A percentile compares a stretch with the other conserved stretches of the same genome.
Evolutionary conservation across 768 basidiomycete genomes (phyloP).

Genomic region (Mycena latifolia): DNA sequence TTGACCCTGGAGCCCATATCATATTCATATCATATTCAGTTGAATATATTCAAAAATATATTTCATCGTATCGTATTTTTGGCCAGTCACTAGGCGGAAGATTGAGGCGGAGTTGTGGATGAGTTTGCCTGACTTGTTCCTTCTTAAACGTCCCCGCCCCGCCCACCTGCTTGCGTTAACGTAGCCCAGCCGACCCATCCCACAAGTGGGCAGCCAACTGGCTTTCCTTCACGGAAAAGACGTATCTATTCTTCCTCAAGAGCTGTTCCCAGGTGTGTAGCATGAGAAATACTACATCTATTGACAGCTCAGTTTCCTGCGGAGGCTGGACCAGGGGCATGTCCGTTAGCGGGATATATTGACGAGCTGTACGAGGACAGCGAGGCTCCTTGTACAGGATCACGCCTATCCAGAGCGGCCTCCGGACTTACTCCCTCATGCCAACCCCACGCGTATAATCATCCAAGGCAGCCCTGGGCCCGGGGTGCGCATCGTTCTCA

Average conservation of each 20-base stretch:
- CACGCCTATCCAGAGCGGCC: constrained; percentile 39
- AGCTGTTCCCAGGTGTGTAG: constrained; percentile 26
- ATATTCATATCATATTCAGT: too few relatives aligned
- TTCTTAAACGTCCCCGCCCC: too few relatives aligned
- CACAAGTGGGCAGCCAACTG: constrained; percentile 41
- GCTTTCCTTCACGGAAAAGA: constrained; percentile 38
- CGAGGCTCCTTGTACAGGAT: constrained; percentile 29
- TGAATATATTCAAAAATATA: too few relatives aligned
- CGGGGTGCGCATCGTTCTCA: constrained; percentile 24
- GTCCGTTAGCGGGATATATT: constrained; percentile 31
- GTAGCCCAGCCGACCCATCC: constrained; percentile 38
- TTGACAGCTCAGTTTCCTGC: neutral
- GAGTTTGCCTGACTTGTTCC: too few relatives aligned
- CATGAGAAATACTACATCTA: too few relatives aligned
- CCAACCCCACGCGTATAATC: constrained; percentile 37
- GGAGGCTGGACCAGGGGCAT: constrained; percentile 36
- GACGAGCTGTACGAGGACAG: constrained; percentile 30
- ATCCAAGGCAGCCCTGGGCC: constrained; percentile 41
- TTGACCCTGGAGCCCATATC: too few relatives aligned
- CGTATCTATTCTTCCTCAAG: constrained; percentile 38
- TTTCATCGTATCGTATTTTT: too few relatives aligned
- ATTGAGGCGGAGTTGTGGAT: too few relatives aligned
- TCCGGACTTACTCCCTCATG: constrained; percentile 40
- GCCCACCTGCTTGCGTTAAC: too few relatives aligned
- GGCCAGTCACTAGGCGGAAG: too few relatives aligned